phyloP scores from a whole-genome alignment of 345 rosid genomes.

The Raphanus raphanistrum region DNA sequence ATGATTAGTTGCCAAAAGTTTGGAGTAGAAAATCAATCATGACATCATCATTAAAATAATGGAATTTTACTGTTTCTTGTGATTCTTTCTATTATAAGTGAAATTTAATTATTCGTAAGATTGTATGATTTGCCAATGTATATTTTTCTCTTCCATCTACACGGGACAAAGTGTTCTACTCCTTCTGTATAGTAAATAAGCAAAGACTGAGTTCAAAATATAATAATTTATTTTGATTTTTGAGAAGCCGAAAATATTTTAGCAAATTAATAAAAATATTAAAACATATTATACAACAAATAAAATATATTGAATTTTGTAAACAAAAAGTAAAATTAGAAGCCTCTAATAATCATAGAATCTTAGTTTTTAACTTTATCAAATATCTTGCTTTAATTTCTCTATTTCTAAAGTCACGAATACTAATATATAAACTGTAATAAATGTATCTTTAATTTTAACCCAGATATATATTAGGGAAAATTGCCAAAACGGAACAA shows the following conservation, averaged over 20 bases:
- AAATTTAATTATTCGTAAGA: background rate
- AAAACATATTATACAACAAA: too few relatives aligned
- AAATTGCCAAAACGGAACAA: too few relatives aligned
- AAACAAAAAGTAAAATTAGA: too few relatives aligned
- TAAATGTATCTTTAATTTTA: too few relatives aligned
- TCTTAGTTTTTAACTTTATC: too few relatives aligned
- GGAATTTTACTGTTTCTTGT: slow-evolving; percentile 26
- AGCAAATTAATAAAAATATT: too few relatives aligned
- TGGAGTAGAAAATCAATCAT: slow-evolving; percentile 19
- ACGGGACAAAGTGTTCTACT: background rate
- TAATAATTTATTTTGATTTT: background rate
- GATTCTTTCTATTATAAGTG: background rate
- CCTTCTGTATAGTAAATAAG: background rate
- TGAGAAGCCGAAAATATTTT: background rate
- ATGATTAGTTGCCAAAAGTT: slow-evolving; percentile 37
- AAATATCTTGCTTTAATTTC: too few relatives aligned
- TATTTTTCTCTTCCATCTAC: background rate
- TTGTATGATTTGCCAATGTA: background rate
- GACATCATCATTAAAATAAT: slow-evolving; percentile 9
- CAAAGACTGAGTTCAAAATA: background rate
- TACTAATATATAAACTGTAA: too few relatives aligned
- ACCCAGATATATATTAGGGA: too few relatives aligned
- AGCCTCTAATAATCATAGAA: too few relatives aligned
- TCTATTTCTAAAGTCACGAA: too few relatives aligned
- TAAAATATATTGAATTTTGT: too few relatives aligned